Percentiles rank a stretch among this genome's conserved stretches.
Conservation (phyloP, 371 early-diverging fungal species). For the Mortierella sp. region DNA sequence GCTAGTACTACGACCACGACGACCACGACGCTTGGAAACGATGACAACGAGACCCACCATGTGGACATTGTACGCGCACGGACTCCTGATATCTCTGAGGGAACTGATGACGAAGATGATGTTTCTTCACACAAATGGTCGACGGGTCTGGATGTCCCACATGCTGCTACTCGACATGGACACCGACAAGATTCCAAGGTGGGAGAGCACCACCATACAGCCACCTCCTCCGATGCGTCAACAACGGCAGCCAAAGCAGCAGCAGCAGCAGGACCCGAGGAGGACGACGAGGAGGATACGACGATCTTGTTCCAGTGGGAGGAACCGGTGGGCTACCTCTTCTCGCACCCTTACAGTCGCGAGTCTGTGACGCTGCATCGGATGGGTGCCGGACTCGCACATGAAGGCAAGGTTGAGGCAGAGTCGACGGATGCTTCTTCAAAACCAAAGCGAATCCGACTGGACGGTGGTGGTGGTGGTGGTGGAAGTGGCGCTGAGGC, state of each 20-base stretch:
- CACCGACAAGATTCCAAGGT: background rate
- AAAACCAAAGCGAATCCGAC: conserved; percentile 26
- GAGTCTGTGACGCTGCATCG: conserved; percentile 42
- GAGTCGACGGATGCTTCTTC: background rate
- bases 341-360: conserved; percentile 49
- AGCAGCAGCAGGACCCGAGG: background rate
- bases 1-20: conserved; percentile 21
- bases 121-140: background rate
- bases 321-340: conserved; percentile 49
- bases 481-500: background rate
- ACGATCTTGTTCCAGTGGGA: conserved; percentile 55
- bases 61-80: conserved; percentile 39
- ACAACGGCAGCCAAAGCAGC: background rate
- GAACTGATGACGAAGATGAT: background rate
- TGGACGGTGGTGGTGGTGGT: conserved; percentile 5
- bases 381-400: conserved; percentile 6
- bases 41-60: background rate
- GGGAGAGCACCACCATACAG: background rate
- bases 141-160: background rate
- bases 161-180: background rate
- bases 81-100: conserved; percentile 42
- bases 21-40: background rate
- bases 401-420: background rate
- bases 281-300: conserved; percentile 21
- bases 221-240: background rate